These are phyloP conservation scores for Rhodotorula sp. DNA, from an alignment of 1,284 basidiomycete species.

Conservation along the genomic window DNA sequence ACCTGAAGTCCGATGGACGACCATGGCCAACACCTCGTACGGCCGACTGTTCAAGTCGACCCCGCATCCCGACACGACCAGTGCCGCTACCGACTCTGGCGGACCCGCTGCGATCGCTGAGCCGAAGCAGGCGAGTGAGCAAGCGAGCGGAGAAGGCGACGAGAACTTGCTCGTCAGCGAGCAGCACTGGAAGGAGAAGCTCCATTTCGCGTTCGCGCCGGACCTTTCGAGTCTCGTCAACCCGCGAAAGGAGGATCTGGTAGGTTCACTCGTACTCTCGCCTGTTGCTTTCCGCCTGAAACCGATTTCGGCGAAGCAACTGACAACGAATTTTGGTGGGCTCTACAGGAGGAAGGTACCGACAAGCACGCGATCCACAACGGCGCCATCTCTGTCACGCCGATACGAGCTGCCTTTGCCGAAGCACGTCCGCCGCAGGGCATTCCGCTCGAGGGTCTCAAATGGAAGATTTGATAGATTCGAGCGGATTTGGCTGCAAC, in stretches of 20 bases:
- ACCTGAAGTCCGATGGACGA: constrained; percentile 69
- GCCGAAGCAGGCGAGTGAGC: constrained; percentile 4
- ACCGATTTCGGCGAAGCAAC: background rate
- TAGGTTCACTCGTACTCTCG: constrained; percentile 44
- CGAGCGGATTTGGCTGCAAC: background rate
- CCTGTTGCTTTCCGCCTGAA: background rate
- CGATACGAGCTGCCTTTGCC: constrained; percentile 68
- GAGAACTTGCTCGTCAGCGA: constrained; percentile 21
- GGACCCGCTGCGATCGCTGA: constrained; percentile 34
- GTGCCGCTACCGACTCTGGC: constrained; percentile 44
- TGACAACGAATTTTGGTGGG: background rate
- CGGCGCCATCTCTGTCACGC: constrained; percentile 69
- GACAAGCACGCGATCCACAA: constrained; percentile 71
- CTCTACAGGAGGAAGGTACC: constrained; percentile 57
- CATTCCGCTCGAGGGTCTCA: constrained; percentile 8
- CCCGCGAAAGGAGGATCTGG: constrained; percentile 61
- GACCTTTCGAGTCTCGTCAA: constrained; percentile 68
- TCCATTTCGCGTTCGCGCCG: constrained; percentile 79
- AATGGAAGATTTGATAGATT: constrained; percentile 20
- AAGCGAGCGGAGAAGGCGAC: background rate
- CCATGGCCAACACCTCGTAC: constrained; percentile 73
- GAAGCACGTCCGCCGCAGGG: constrained; percentile 45
- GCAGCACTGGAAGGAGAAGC: constrained; percentile 41
- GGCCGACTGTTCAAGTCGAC: constrained; percentile 67
- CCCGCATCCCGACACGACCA: constrained; percentile 30